phyloP scores from a whole-genome alignment of 495 filamentous ascomycete genomes.

The Penicillium chermesinum region DNA sequence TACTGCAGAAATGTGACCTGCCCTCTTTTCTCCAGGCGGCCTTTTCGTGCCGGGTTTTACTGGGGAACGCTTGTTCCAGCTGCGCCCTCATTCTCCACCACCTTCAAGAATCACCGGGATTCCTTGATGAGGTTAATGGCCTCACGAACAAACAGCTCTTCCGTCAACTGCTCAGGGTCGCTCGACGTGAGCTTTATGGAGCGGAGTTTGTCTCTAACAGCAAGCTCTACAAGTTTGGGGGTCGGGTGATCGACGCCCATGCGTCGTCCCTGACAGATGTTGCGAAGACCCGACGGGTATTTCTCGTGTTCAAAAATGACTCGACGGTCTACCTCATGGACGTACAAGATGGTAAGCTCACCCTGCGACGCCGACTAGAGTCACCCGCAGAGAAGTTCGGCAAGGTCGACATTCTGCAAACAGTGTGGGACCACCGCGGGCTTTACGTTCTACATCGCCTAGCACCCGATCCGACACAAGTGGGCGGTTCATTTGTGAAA shows the following conservation, averaged over 20 bases:
- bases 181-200: slow-evolving; percentile 29
- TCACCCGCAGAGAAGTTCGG: slow-evolving; percentile 24
- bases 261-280: slow-evolving; percentile 24
- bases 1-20: slow-evolving; percentile 30
- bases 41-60: slow-evolving; percentile 46
- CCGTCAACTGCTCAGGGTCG: slow-evolving; percentile 16
- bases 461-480: slow-evolving; percentile 21
- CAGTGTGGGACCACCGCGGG: slow-evolving; percentile 20
- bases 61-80: slow-evolving; percentile 81
- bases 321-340: slow-evolving; percentile 25
- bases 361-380: slow-evolving; percentile 7
- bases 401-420: slow-evolving; percentile 27
- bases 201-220: slow-evolving; percentile 23
- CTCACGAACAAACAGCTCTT: slow-evolving; percentile 25
- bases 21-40: slow-evolving; percentile 33
- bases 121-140: slow-evolving; percentile 7
- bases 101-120: slow-evolving; percentile 31
- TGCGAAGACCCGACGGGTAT: slow-evolving; percentile 5
- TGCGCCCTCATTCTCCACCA: slow-evolving; percentile 32
- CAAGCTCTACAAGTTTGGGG: slow-evolving; percentile 20
- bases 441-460: slow-evolving; percentile 33
- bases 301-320: slow-evolving; percentile 27
- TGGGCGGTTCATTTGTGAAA: slow-evolving; percentile 33
- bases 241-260: slow-evolving; percentile 20
- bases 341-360: slow-evolving; percentile 13